These are phyloP conservation scores for Ilyonectria sp. DNA, from an alignment of 2,329 filamentous ascomycete genomes.

Conservation along the genomic window DNA sequence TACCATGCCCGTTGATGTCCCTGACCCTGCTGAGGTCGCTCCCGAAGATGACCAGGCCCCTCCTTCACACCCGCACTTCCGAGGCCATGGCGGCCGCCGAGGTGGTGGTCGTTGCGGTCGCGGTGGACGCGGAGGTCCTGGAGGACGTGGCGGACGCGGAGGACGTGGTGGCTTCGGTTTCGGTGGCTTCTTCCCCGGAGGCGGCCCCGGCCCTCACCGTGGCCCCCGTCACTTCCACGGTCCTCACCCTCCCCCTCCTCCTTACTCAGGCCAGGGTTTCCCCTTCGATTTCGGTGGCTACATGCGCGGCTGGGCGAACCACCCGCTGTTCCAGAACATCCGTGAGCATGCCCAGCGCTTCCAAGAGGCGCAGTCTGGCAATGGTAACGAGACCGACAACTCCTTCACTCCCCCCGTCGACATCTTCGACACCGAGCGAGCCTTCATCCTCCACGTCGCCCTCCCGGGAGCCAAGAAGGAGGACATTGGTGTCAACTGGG, in stretches of 20 bases:
- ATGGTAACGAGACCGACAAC: slow-evolving; percentile 42
- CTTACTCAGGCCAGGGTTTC: slow-evolving; percentile 29
- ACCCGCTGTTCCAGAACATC: slow-evolving; percentile 61
- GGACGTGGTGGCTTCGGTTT: slow-evolving; percentile 41
- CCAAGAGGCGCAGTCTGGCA: slow-evolving; percentile 33
- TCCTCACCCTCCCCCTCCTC: slow-evolving; percentile 37
- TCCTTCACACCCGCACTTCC: slow-evolving; percentile 38
- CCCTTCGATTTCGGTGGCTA: slow-evolving; percentile 58
- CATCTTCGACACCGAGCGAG: slow-evolving; percentile 77
- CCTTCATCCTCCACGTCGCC: slow-evolving; percentile 81
- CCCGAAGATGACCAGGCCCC: slow-evolving; percentile 48
- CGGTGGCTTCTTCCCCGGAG: slow-evolving; percentile 37
- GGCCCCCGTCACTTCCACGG: slow-evolving; percentile 46
- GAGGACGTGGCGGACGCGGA: slow-evolving; percentile 40
- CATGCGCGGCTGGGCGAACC: slow-evolving; percentile 57
- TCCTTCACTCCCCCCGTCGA: slow-evolving; percentile 79
- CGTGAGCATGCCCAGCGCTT: slow-evolving; percentile 55
- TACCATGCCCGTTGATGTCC: slow-evolving; percentile 49
- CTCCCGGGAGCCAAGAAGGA: slow-evolving; percentile 86
- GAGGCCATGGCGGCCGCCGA: slow-evolving; percentile 34
- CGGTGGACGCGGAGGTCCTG: slow-evolving; percentile 38
- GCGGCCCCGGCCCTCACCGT: slow-evolving; percentile 41
- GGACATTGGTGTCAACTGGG: slow-evolving; percentile 83
- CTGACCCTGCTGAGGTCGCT: slow-evolving; percentile 52
- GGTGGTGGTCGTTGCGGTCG: slow-evolving; percentile 40